Conservation (phyloP, 768 basidiomycete genomes). For the Lactarius quietus region DNA sequence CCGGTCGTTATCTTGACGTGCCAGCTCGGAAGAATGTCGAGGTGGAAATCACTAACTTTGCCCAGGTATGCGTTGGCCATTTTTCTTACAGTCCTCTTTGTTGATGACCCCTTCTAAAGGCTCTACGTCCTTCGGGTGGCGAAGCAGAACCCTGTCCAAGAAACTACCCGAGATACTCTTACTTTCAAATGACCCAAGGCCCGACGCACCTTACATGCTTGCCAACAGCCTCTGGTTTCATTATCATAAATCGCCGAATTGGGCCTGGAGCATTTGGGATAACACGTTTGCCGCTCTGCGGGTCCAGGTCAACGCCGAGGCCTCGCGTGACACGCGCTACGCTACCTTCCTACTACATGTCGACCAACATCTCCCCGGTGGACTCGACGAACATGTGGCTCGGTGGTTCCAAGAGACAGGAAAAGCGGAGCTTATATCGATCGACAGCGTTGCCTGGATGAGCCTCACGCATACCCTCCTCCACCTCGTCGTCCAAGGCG, state of each 20-base stretch:
- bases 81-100: not conserved
- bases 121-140: slow-evolving; percentile 39
- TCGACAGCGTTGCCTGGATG: slow-evolving; percentile 64
- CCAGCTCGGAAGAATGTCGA: slow-evolving; percentile 56
- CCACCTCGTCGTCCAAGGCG: slow-evolving; percentile 61
- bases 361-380: slow-evolving; percentile 71
- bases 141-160: slow-evolving; percentile 34
- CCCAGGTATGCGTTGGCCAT: slow-evolving; percentile 44
- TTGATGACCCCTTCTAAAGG: slow-evolving; percentile 32
- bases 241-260: slow-evolving; percentile 65
- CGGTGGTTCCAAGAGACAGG: slow-evolving; percentile 72
- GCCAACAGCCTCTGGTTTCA: slow-evolving; percentile 82
- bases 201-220: slow-evolving; percentile 62
- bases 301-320: slow-evolving; percentile 49
- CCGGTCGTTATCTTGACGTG: slow-evolving; percentile 51
- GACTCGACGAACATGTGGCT: slow-evolving; percentile 66
- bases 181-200: slow-evolving; percentile 55
- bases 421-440: slow-evolving; percentile 54
- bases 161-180: slow-evolving; percentile 61
- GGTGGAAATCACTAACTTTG: slow-evolving; percentile 57
- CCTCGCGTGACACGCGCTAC: slow-evolving; percentile 57
- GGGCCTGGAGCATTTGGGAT: slow-evolving; percentile 85
- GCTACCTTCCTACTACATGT: slow-evolving; percentile 68
- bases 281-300: slow-evolving; percentile 73
- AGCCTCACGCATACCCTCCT: slow-evolving; percentile 59